Percentiles rank a stretch among this genome's conserved stretches.
phyloP scores from a whole-genome alignment of 1,284 basidiomycete genomes.

The Puccinia horiana region DNA sequence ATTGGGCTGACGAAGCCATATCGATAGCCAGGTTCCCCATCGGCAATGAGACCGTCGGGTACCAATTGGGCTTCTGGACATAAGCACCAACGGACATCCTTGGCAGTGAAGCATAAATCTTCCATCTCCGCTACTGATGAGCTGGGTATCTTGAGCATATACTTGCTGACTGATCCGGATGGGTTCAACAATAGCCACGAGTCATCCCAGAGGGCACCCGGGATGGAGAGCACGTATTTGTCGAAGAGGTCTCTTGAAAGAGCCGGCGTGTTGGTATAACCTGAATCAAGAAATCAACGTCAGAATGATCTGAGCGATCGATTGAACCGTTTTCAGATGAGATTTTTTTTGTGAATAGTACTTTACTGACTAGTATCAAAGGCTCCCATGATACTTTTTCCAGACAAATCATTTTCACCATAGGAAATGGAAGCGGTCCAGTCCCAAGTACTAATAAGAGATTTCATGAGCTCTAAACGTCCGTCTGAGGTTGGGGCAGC shows the following conservation, averaged over 20 bases:
- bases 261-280: constrained; percentile 46
- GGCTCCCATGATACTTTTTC: constrained; percentile 13
- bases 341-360: not conserved
- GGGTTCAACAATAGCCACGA: constrained; percentile 42
- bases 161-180: constrained; percentile 39
- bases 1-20: constrained; percentile 48
- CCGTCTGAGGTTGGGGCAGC: not conserved
- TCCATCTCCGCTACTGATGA: constrained; percentile 50
- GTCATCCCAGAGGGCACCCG: constrained; percentile 49
- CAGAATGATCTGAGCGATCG: not conserved
- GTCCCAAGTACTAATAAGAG: constrained; percentile 44
- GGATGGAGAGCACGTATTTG: constrained; percentile 49
- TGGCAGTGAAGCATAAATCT: constrained; percentile 47
- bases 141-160: constrained; percentile 49
- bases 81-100: constrained; percentile 39
- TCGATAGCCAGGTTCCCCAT: constrained; percentile 47
- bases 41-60: constrained; percentile 45
- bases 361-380: constrained; percentile 47
- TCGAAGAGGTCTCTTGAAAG: constrained; percentile 40
- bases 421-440: constrained; percentile 44
- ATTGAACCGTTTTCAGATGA: not conserved
- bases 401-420: constrained; percentile 40
- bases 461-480: constrained; percentile 3
- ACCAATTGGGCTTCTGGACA: constrained; percentile 48
- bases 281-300: constrained; percentile 1